Base-by-base conservation (phyloP, 2,329 filamentous ascomycete genomes). In the Aspergillus latus region DNA sequence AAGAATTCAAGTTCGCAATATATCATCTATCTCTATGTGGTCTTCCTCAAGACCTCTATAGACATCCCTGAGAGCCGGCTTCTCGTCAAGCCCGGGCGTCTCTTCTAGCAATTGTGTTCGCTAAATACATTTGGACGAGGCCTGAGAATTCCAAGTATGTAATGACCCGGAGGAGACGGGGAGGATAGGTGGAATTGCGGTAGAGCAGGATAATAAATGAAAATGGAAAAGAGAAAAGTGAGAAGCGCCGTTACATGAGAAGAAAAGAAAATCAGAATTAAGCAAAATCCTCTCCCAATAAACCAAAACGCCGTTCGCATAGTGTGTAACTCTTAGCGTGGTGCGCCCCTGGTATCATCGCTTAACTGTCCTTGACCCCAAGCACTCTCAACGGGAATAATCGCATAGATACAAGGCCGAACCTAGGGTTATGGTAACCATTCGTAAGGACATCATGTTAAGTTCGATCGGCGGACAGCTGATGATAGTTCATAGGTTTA, bases 11-110 rank as follows among this genome's bases (percentile, higher is more conserved):
- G 9, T n/a, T 47, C 9, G 30, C n/a, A 13, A 47, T 15, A 9
- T 47, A 29, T 45, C 34, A 15, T 47, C 44, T 47, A 34, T 34
- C 34, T 11, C 30, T 37, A 37, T 37, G 7, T 9, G 11, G 34
- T 34, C 44, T 11, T 13, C 11, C 13, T 13, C 34, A 37, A 15
- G n/a, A 21, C 7, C 3, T 47, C 44, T 47, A 34, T 47, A 32
- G 44, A 47, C 44, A 47, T 47, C n/a, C 30, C 21, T 21, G 44
- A 47, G 44, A 29, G 30, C 44, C 44, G 34, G 30, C 44, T 47
- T 47, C 44, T 47, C 44, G 34, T 29, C 44, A 47, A 34, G 44
- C 44, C 10, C 13, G 30, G 21, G 44, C 15, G 5, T 29, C 44
- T 32, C 44, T 15, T 15, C 7, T 13, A 34, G 29, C n/a, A 29